Evolutionary conservation across 2,329 filamentous ascomycete species (phyloP).

Genomic region (Karstenula rhodostoma): DNA sequence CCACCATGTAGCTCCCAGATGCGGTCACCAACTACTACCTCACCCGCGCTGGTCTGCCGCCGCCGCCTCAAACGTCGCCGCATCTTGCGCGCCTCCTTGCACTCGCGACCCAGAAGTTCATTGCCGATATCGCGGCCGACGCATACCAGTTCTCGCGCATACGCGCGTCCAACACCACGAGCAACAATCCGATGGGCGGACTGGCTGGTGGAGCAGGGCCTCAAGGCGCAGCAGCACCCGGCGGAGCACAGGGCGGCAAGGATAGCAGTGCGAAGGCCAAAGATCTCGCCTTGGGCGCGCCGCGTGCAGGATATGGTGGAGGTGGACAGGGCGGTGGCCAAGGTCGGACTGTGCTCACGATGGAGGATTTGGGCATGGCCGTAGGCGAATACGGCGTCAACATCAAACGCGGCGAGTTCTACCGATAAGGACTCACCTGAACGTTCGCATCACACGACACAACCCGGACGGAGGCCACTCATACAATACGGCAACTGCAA

Average conservation of each 20-base stretch:
- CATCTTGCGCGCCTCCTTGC: slow-evolving; percentile 92
- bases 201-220: slow-evolving; percentile 72
- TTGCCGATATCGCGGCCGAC: slow-evolving; percentile 95
- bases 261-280: slow-evolving; percentile 54
- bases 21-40: slow-evolving; percentile 98
- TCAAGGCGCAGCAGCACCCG: slow-evolving; percentile 62
- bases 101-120: slow-evolving; percentile 98
- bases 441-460: neutral
- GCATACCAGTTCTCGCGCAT: slow-evolving; percentile 98
- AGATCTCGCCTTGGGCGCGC: slow-evolving; percentile 58
- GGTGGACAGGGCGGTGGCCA: slow-evolving; percentile 88
- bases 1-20: slow-evolving; percentile 80
- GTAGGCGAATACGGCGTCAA: slow-evolving; percentile 98
- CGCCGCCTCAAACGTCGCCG: slow-evolving; percentile 87
- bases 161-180: slow-evolving; percentile 87
- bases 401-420: slow-evolving; percentile 97
- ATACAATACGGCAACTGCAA: too few species aligned
- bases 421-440: slow-evolving; percentile 66
- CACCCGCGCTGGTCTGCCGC: slow-evolving; percentile 91
- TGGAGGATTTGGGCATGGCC: slow-evolving; percentile 99
- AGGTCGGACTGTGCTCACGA: slow-evolving; percentile 92
- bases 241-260: slow-evolving; percentile 62
- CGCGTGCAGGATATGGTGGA: slow-evolving; percentile 68
- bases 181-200: slow-evolving; percentile 90
- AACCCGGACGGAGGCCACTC: neutral